These are phyloP conservation scores for Balansia obtecta DNA, from an alignment of 2,329 filamentous ascomycete species.

Conservation along the genomic window DNA sequence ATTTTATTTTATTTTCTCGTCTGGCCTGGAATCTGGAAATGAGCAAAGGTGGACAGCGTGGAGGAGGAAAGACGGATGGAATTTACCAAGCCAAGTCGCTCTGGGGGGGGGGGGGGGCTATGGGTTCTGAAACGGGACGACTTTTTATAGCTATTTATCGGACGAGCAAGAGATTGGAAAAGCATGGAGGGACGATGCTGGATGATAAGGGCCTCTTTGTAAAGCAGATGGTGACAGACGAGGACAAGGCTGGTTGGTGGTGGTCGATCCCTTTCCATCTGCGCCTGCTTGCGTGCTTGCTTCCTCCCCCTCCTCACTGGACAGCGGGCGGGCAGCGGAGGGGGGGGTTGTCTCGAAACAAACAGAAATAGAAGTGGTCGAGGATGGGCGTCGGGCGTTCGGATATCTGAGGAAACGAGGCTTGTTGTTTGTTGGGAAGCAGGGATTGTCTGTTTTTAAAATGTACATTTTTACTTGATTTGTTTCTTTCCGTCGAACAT, in stretches of 20 bases:
- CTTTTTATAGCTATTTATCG: too few relatives aligned
- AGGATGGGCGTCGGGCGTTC: not conserved
- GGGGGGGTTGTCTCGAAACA: too few relatives aligned
- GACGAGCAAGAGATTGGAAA: not conserved
- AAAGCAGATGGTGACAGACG: not conserved
- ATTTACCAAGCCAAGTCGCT: not conserved
- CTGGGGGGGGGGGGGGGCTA: too few relatives aligned
- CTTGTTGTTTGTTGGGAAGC: too few relatives aligned
- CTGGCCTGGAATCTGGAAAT: not conserved
- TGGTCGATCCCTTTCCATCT: not conserved
- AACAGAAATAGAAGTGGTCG: not conserved
- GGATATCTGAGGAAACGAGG: too few relatives aligned
- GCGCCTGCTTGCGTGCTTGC: not conserved
- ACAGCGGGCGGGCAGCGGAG: not conserved
- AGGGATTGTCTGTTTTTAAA: too few relatives aligned
- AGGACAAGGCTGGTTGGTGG: not conserved
- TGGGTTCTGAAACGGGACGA: not conserved
- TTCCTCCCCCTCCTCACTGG: not conserved
- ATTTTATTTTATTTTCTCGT: not conserved
- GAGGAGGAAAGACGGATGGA: too few relatives aligned
- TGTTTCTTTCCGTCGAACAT: too few relatives aligned
- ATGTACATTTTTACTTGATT: too few relatives aligned
- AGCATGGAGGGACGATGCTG: not conserved
- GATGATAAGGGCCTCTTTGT: not conserved
- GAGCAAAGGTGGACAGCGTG: too few relatives aligned